Conservation (phyloP, 164 flowering plant genomes). For the Stephania japonica region DNA sequence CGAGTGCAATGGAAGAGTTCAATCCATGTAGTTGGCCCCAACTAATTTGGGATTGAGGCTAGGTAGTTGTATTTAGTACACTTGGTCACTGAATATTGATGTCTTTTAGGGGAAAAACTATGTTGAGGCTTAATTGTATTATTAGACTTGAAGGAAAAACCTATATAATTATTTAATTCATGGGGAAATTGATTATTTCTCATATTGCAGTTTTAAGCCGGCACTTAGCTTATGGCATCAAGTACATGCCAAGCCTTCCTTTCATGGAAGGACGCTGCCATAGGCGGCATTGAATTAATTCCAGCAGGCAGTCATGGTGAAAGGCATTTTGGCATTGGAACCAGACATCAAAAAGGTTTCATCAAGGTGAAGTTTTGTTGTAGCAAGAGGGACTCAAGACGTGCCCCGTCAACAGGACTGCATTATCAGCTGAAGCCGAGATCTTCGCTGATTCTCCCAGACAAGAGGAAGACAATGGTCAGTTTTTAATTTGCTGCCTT, state of each 20-base stretch:
- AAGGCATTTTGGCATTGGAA: constrained; percentile 14
- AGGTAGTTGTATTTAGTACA: too few relatives aligned
- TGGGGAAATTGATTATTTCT: background rate
- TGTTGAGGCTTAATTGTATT: too few relatives aligned
- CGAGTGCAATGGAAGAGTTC: too few relatives aligned
- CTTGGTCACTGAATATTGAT: too few relatives aligned
- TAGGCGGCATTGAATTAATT: constrained; percentile 16
- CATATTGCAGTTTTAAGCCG: constrained; percentile 23
- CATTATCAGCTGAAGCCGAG: constrained; percentile 6
- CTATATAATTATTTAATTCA: too few relatives aligned
- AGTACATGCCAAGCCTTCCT: constrained; percentile 26
- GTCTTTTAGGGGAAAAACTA: too few relatives aligned
- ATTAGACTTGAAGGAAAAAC: too few relatives aligned
- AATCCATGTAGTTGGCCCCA: too few relatives aligned
- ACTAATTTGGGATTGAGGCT: too few relatives aligned
- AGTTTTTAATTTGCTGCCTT: constrained; percentile 4
- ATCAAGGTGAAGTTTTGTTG: constrained; percentile 20
- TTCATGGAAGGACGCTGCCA: constrained; percentile 17
- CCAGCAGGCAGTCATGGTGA: constrained; percentile 9
- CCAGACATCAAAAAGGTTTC: constrained; percentile 12
- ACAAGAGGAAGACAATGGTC: constrained; percentile 14
- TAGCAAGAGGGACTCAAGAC: constrained; percentile 19
- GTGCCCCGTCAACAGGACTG: constrained; percentile 11
- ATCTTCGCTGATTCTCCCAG: constrained; percentile 13
- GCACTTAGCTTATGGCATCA: constrained; percentile 31